Evolutionary conservation across 2,329 filamentous ascomycete genomes (phyloP), one percentile per base, ranked within the genome.

Genomic region (Cordyceps cicadae): DNA sequence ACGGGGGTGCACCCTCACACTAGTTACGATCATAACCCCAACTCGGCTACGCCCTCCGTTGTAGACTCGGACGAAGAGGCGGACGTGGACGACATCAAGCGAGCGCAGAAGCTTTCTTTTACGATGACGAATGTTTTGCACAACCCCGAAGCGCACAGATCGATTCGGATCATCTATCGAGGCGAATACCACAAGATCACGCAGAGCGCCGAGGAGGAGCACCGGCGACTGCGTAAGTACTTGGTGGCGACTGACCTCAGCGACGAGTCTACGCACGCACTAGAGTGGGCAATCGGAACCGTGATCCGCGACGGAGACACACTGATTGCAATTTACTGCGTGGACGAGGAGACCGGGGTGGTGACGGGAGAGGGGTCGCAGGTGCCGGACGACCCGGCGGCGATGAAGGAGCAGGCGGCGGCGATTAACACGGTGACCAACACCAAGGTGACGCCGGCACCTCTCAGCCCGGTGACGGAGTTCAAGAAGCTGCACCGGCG

Each of bases 231-330:
- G 63, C 84, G 94, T 58, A 95, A 94, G 68, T 99, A 97, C 70
- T 78, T 99, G 17, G 92, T 97, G n/a, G 93, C 94, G 3, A 97
- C 91, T 0, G 94, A 99, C 73, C 77, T 97, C 3, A 97, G 92
- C 66, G 90, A 94, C 43, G 94, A 99, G 75, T 92, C 93, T 5
- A 90, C 90, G 7, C 95, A 97, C 72, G 94, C 94, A 1, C 80
- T 99, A 37, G 94, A 99, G 72, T 99, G 94, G 94, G 94, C 93
- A 0, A 92, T 99, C 60, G 94, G 94, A 8, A 97, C 93, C 0
- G 92, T 97, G 6, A 79, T 99, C 34, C 85, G 94, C 54, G 92
- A 97, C 67, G 94, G 94, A 8, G 94, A 99, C 71, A 97, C 93
- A 0, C 80, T 99, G 41, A 86, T 97, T 63, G 92, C 91, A 2